Percentiles rank a stretch among this genome's conserved stretches.
Conservation (phyloP, 768 basidiomycete species). For the Leccinum fibrillosum region DNA sequence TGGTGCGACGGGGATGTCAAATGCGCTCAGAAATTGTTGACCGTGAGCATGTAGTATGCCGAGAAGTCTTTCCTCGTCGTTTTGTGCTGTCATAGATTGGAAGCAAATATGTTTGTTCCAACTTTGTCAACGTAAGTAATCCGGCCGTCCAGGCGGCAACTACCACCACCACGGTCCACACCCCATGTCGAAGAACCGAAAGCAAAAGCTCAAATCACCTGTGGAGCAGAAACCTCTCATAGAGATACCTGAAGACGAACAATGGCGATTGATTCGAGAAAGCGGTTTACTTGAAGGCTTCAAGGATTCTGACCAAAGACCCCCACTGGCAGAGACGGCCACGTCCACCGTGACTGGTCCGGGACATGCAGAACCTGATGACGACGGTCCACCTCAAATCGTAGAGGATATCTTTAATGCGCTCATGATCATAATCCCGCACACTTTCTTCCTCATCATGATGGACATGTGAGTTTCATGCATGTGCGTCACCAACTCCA, state of each 20-base stretch:
- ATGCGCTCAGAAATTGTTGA: slow-evolving; percentile 42
- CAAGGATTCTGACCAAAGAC: slow-evolving; percentile 10
- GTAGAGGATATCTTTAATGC: slow-evolving; percentile 72
- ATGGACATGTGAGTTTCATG: slow-evolving; percentile 74
- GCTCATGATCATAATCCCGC: slow-evolving; percentile 63
- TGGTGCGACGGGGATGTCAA: slow-evolving; percentile 27
- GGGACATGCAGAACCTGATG: slow-evolving; percentile 26
- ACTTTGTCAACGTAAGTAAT: neutral
- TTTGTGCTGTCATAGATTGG: slow-evolving; percentile 9
- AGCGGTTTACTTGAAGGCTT: slow-evolving; percentile 53
- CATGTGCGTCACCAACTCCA: neutral
- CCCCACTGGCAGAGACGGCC: neutral
- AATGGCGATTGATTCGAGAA: slow-evolving; percentile 72
- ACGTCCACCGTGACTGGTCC: neutral
- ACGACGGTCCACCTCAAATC: slow-evolving; percentile 38
- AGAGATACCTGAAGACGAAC: slow-evolving; percentile 69
- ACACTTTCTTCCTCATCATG: slow-evolving; percentile 69
- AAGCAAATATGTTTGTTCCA: slow-evolving; percentile 10
- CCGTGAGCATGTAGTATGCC: slow-evolving; percentile 44
- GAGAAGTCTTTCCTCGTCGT: slow-evolving; percentile 35
- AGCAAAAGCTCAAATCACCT: slow-evolving; percentile 11
- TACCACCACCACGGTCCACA: neutral
- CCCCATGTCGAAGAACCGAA: slow-evolving; percentile 31
- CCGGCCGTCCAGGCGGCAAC: neutral
- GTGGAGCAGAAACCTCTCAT: slow-evolving; percentile 23